Evolutionary conservation across 2,329 filamentous ascomycete species (phyloP), one percentile per base, ranked within the genome.

Genomic region (Colletotrichum tropicicola): DNA sequence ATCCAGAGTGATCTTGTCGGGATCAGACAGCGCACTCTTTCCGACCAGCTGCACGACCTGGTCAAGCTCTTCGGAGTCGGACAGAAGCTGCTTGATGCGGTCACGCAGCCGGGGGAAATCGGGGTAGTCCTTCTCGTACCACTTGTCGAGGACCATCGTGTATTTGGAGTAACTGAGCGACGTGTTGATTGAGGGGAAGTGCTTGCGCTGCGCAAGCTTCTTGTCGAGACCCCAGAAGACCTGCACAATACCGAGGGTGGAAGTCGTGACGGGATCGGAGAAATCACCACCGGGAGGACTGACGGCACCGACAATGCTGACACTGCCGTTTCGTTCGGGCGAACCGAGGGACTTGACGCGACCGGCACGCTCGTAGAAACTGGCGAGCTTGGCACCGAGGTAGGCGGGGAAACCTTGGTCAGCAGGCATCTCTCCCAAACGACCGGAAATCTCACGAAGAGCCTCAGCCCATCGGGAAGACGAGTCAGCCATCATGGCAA

Each of bases 161-260:
- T 99, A 99, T 85, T 99, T 99, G 87, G 91, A 95, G 89, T 99
- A 99, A 70, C 93, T 97, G 70, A 93, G 84, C 19, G 89, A 89
- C 8, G 96, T 98, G 85, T 99, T 99, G 85, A 99, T 94, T 30
- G 94, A 98, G 6, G 96, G 96, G 87, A 99, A 99, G 82, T 99
- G 96, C 84, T 99, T 99, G 74, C 96, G 91, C 83, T 98, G 96
- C 21, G 96, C 96, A 66, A 99, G 91, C 86, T 98, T 98, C 91
- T 99, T 98, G 86, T 99, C 96, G 53, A 98, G 88, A 87, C 96
- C 96, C 96, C 96, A 99, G 85, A 99, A 99, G 72, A 99, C 96
- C 79, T 99, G 96, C 74, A 99, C 96, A 75, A 99, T 99, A 88
- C 92, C 89, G 49, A 99, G 90, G 19, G 96, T 99, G 70, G 92